Evolutionary conservation across 2,329 filamentous ascomycete genomes (phyloP).

Genomic region (Talaromyces pinophilus): DNA sequence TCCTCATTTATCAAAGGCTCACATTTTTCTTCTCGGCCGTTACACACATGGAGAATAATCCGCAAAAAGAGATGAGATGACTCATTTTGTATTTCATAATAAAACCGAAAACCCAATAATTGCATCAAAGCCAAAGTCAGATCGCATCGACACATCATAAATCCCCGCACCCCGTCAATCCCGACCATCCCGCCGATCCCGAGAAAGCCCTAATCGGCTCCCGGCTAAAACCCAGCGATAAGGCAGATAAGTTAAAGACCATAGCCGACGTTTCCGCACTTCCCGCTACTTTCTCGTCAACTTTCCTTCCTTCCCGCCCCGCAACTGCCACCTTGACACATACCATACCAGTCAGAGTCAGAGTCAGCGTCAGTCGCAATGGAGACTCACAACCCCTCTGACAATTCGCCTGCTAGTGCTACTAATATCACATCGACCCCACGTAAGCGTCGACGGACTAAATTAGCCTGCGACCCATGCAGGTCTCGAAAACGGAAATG

Average conservation of each 20-base stretch:
- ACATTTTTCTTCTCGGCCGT: not conserved
- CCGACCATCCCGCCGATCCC: conserved; percentile 8
- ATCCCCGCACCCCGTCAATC: not conserved
- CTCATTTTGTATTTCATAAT: not conserved
- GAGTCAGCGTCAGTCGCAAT: not conserved
- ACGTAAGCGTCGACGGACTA: conserved; percentile 41
- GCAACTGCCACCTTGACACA: not conserved
- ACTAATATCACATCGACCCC: conserved; percentile 16
- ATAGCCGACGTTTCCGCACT: conserved; percentile 3
- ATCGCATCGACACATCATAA: not conserved
- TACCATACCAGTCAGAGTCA: not conserved
- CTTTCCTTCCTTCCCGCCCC: not conserved
- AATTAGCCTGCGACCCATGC: conserved; percentile 54
- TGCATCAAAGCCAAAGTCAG: not conserved
- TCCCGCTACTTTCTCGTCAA: conserved; percentile 3
- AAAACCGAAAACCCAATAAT: not conserved
- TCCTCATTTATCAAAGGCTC: not conserved
- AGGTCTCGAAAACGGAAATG: conserved; percentile 60
- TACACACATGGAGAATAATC: no score
- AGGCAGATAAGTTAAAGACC: not conserved
- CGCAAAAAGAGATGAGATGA: not conserved
- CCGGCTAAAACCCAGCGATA: not conserved
- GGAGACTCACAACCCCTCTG: not conserved
- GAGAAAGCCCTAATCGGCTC: not conserved
- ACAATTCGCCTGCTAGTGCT: not conserved